Evolutionary conservation across 768 basidiomycete genomes (phyloP).

Genomic region (Hericium coralloides): DNA sequence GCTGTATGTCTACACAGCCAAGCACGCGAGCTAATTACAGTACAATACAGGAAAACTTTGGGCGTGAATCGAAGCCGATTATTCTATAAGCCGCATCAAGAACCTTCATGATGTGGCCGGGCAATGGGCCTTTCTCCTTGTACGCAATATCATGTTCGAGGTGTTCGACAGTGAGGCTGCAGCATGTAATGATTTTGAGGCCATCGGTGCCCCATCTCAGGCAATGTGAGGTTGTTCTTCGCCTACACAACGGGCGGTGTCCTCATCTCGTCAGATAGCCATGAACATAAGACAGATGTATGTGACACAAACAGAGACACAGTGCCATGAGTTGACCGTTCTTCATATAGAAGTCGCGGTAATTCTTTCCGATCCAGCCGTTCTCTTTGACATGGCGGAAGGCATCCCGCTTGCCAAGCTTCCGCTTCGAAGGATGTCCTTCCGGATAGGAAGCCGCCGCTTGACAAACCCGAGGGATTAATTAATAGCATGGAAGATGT

Average conservation of each 20-base stretch:
- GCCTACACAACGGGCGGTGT: conserved; percentile 20
- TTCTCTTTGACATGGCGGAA: conserved; percentile 30
- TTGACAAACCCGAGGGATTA: conserved; percentile 8
- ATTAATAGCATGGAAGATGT: not conserved
- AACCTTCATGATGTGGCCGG: no score
- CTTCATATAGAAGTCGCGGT: conserved; percentile 36
- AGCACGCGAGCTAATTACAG: no score
- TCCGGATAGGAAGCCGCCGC: conserved; percentile 50
- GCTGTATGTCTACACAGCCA: no score
- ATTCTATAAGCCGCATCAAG: no score
- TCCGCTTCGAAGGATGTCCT: conserved; percentile 31
- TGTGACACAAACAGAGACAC: conserved; percentile 30
- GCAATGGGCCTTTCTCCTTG: conserved; percentile 26
- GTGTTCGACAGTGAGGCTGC: conserved; percentile 29
- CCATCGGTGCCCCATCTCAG: conserved; percentile 53
- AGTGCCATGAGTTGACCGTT: conserved; percentile 35
- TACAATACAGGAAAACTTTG: no score
- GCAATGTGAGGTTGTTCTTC: conserved; percentile 36
- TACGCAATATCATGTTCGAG: conserved; percentile 36
- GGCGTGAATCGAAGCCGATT: no score
- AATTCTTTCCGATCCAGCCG: conserved; percentile 31
- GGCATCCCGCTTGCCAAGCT: conserved; percentile 28
- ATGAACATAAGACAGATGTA: conserved; percentile 15
- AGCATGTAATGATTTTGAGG: conserved; percentile 46
- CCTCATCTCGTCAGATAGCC: not conserved